phyloP scores from a whole-genome alignment of 495 filamentous ascomycete species.

The Aeminium ludgeri region DNA sequence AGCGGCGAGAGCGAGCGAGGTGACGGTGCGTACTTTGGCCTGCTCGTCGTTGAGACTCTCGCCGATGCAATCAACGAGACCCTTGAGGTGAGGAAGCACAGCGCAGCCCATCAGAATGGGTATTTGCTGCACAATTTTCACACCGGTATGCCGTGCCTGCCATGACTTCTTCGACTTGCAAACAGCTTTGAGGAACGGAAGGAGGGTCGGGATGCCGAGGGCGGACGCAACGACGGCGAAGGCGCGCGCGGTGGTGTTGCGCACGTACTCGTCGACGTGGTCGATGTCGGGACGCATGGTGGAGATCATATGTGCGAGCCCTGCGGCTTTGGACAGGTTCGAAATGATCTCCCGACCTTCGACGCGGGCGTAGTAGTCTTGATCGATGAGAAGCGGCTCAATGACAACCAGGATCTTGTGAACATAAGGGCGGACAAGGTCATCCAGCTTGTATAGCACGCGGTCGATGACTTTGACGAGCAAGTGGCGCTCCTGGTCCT shows the following conservation, averaged over 20 bases:
- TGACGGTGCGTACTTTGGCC: conserved; percentile 91
- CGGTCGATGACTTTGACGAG: conserved; percentile 98
- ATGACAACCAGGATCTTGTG: conserved; percentile 99
- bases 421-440: conserved; percentile 87
- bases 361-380: conserved; percentile 97
- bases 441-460: conserved; percentile 95
- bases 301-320: conserved; percentile 97
- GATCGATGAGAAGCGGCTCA: conserved; percentile 93
- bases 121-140: conserved; percentile 98
- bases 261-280: conserved; percentile 95
- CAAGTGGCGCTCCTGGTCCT: conserved; percentile 96
- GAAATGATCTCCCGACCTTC: conserved; percentile 98
- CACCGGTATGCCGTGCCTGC: conserved; percentile 97
- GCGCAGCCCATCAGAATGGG: conserved; percentile 99
- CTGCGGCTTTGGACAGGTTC: conserved; percentile 89
- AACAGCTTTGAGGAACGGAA: conserved; percentile 89
- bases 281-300: conserved; percentile 99
- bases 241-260: conserved; percentile 93
- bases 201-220: conserved; percentile 83
- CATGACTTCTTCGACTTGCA: conserved; percentile 97
- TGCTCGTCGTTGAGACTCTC: conserved; percentile 95
- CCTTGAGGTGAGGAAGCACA: conserved; percentile 88
- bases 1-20: conserved; percentile 85
- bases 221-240: conserved; percentile 97
- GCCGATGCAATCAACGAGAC: conserved; percentile 88